phyloP scores from a whole-genome alignment of 371 early-diverging fungal species.

The Mucor indicus region DNA sequence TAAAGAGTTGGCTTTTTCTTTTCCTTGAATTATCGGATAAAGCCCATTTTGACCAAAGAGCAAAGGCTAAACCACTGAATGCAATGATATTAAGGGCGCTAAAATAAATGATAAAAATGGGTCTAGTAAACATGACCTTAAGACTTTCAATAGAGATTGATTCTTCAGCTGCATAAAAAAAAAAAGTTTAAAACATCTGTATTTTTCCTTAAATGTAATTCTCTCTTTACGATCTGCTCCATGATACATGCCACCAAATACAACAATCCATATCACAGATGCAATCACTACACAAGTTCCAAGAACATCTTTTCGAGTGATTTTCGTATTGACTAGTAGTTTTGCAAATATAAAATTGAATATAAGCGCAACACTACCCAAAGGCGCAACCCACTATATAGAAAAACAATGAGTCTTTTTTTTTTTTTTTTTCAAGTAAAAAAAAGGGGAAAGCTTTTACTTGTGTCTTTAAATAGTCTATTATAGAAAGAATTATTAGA shows the following conservation, averaged over 20 bases:
- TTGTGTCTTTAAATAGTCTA: conserved; percentile 72
- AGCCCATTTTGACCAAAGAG: conserved; percentile 60
- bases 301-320: conserved; percentile 60
- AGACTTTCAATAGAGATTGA: conserved; percentile 55
- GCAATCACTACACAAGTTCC: conserved; percentile 67
- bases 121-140: conserved; percentile 53
- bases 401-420: too few species aligned
- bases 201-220: neutral
- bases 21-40: conserved; percentile 39
- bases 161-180: conserved; percentile 41
- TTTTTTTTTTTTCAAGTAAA: neutral
- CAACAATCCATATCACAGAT: conserved; percentile 65
- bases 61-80: conserved; percentile 48
- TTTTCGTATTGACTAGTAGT: conserved; percentile 64
- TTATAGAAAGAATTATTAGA: conserved; percentile 2
- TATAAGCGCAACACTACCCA: conserved; percentile 68
- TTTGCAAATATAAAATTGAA: conserved; percentile 73
- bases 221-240: conserved; percentile 49
- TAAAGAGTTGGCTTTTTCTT: conserved; percentile 29
- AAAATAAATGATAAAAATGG: conserved; percentile 66
- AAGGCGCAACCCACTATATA: conserved; percentile 63
- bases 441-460: conserved; percentile 14
- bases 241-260: conserved; percentile 67
- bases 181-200: conserved; percentile 2
- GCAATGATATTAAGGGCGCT: conserved; percentile 57